Base-by-base conservation (phyloP, 2,329 filamentous ascomycete genomes). In the Davidsoniella virescens region DNA sequence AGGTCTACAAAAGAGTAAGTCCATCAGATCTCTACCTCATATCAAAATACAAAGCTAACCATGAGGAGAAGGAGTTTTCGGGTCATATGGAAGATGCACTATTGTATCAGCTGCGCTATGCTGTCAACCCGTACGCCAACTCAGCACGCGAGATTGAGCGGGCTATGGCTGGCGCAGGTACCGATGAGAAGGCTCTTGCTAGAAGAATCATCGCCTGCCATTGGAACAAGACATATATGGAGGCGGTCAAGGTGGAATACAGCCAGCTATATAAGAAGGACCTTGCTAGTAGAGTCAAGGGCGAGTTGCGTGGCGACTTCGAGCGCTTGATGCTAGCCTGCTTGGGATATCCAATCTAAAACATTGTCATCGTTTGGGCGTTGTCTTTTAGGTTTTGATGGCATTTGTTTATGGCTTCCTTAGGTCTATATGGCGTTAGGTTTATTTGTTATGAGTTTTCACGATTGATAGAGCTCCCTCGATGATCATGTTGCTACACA, bases 11-110 rank as follows among this genome's bases (percentile, higher is more conserved):
- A 55, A 83, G 76, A 58, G 76, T 79, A 63, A 65, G 69, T 61
- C 18, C 43, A 42, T 4, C 6, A 12, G 16, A 18, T 16, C 26
- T 12, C 37, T 12, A 18, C 14, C 14, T 5, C 6, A 39, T 18
- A 33, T 46, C 36, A 10, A 38, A 23, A 33, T 33, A 33, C 29
- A 33, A n/a, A 44, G 23, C 42, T 44, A 36, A 43, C 23, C 41
- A 45, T 40, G 29, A 16, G 5, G 3, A 52, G 7, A 54, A 80
- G 67, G 80, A 92, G 59, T 95, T 95, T 65, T 84, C 81, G 0
- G 90, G 90, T 0, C 90, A 96, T 62, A 95, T 96, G 87, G 72
- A 88, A 62, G 76, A 85, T 14, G 87, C 87, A 0, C 73, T 96
- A 1, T 66, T 92, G 23, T 80, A 79, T 61, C 87, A 94, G 63